Percentiles rank a stretch among this genome's conserved stretches.
phyloP scores from a whole-genome alignment of 2,329 filamentous ascomycete genomes.

The Stenocarpella maydis region DNA sequence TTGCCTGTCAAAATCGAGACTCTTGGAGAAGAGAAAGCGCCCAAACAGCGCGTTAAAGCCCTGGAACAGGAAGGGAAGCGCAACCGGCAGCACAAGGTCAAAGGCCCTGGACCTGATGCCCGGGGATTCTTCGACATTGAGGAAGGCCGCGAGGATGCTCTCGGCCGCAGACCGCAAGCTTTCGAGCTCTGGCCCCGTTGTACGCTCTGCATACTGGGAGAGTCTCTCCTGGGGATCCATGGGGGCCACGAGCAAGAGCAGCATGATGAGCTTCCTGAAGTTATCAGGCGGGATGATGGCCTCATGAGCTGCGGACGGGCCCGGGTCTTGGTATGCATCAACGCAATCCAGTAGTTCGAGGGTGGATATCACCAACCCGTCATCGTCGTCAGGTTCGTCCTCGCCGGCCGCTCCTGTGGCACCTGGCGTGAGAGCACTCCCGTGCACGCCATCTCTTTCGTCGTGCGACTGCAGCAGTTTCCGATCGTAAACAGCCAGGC shows the following conservation, averaged over 20 bases:
- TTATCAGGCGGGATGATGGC: slow-evolving; percentile 79
- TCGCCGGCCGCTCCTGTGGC: slow-evolving; percentile 54
- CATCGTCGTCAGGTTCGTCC: slow-evolving; percentile 53
- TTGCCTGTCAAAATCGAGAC: slow-evolving; percentile 67
- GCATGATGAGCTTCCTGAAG: slow-evolving; percentile 73
- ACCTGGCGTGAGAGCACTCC: slow-evolving; percentile 33
- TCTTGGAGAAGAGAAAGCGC: slow-evolving; percentile 78
- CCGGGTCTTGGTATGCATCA: slow-evolving; percentile 65
- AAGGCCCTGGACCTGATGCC: slow-evolving; percentile 71
- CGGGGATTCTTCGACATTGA: slow-evolving; percentile 69
- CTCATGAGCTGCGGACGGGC: slow-evolving; percentile 61
- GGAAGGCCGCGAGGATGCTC: slow-evolving; percentile 71
- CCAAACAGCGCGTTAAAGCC: slow-evolving; percentile 76
- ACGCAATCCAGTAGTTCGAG: slow-evolving; percentile 73
- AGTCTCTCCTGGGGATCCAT: slow-evolving; percentile 71
- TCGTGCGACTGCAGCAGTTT: slow-evolving; percentile 51
- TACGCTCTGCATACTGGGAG: slow-evolving; percentile 65
- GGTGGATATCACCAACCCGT: slow-evolving; percentile 73
- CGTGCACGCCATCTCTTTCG: slow-evolving; percentile 37
- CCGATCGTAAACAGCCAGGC: slow-evolving; percentile 75
- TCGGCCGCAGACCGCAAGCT: slow-evolving; percentile 69
- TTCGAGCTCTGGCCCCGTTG: slow-evolving; percentile 64
- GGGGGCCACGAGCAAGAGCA: slow-evolving; percentile 73
- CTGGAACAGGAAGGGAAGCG: slow-evolving; percentile 72
- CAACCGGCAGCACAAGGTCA: slow-evolving; percentile 64